Conservation (phyloP, 768 basidiomycete genomes). For the Phaeotremella skinneri region DNA sequence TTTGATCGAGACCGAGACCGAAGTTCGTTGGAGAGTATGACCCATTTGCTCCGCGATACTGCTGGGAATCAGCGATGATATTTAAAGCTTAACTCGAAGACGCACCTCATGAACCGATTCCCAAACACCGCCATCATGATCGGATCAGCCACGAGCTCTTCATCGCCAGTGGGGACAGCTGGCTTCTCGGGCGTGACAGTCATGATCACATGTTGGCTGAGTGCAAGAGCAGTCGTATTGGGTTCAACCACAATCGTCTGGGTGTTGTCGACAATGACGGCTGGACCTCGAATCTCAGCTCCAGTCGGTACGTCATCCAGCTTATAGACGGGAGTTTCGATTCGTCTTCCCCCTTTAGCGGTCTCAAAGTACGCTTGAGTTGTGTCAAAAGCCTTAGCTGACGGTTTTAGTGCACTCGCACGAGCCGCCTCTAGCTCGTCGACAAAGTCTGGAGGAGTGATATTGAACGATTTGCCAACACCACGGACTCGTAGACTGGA, state of each 20-base stretch:
- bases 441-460: constrained; percentile 29
- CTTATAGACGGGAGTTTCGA: constrained; percentile 24
- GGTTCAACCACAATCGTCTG: constrained; percentile 89
- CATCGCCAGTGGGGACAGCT: neutral
- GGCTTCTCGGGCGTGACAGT: neutral
- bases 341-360: constrained; percentile 10
- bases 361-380: constrained; percentile 30
- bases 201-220: constrained; percentile 15
- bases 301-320: constrained; percentile 61
- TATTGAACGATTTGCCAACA: constrained; percentile 32
- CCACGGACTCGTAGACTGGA: constrained; percentile 32
- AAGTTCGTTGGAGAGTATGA: constrained; percentile 32
- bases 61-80: constrained; percentile 9
- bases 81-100: neutral
- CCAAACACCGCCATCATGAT: constrained; percentile 27
- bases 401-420: neutral
- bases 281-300: constrained; percentile 67
- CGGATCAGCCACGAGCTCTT: constrained; percentile 14
- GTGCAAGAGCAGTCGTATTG: constrained; percentile 8
- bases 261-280: constrained; percentile 89
- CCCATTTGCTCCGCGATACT: constrained; percentile 42
- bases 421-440: constrained; percentile 13
- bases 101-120: constrained; percentile 26
- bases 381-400: constrained; percentile 14
- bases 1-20: constrained; percentile 31